Conservation (phyloP, 225 moss, liverwort and hornwort genomes). For the Pleurozium schreberi region DNA sequence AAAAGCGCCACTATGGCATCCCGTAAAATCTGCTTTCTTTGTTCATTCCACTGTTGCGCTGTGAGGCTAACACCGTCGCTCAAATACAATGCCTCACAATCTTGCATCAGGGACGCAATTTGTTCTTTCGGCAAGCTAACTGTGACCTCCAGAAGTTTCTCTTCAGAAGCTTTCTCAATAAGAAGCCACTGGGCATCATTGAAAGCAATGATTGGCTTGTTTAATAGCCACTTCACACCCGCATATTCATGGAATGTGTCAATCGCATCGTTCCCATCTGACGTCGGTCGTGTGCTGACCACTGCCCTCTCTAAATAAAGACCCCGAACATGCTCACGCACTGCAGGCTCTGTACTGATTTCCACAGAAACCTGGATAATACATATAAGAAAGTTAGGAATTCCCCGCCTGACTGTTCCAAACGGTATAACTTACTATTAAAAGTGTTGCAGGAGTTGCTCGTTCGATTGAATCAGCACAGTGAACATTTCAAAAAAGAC, state of each 20-base stretch:
- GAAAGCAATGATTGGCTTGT: slow-evolving; percentile 74
- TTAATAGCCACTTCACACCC: slow-evolving; percentile 73
- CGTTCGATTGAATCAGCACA: not conserved
- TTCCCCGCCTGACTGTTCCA: not conserved
- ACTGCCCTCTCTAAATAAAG: slow-evolving; percentile 70
- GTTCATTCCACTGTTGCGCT: slow-evolving; percentile 94
- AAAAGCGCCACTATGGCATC: slow-evolving; percentile 54
- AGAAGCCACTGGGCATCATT: slow-evolving; percentile 90
- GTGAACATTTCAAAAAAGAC: not conserved
- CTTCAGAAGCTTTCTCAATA: slow-evolving; percentile 82
- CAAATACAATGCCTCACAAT: slow-evolving; percentile 79
- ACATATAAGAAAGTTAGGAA: slow-evolving; percentile 1
- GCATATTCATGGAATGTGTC: slow-evolving; percentile 86
- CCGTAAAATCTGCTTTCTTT: slow-evolving; percentile 63
- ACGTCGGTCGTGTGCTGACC: slow-evolving; percentile 68
- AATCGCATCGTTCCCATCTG: slow-evolving; percentile 77
- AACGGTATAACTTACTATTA: not conserved
- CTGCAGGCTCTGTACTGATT: slow-evolving; percentile 86
- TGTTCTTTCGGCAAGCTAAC: slow-evolving; percentile 50
- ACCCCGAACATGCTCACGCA: slow-evolving; percentile 76
- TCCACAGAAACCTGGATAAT: slow-evolving; percentile 76
- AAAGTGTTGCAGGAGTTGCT: not conserved
- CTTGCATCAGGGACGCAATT: slow-evolving; percentile 55
- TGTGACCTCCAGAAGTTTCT: slow-evolving; percentile 73
- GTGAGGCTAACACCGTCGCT: slow-evolving; percentile 84